Percentiles rank a stretch among this genome's conserved stretches.
Evolutionary conservation across 345 rosid genomes (phyloP).

Genomic region (Brassica juncea): DNA sequence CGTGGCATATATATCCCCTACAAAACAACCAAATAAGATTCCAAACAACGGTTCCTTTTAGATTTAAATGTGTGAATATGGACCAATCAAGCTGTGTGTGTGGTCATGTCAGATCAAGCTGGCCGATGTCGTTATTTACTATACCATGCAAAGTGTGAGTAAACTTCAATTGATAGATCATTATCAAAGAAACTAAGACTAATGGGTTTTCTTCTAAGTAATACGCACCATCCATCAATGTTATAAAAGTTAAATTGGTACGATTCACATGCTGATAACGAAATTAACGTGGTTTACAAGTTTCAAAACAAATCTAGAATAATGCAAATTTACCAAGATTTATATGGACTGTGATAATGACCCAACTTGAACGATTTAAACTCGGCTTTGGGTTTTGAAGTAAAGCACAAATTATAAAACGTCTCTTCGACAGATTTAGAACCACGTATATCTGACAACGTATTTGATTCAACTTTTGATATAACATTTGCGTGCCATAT

Average conservation of each 20-base stretch:
- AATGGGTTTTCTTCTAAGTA: slow-evolving; percentile 7
- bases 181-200: slow-evolving; percentile 16
- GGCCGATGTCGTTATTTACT: slow-evolving; percentile 17
- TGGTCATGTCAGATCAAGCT: slow-evolving; percentile 30
- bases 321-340: slow-evolving; percentile 37
- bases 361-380: slow-evolving; percentile 9
- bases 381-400: background rate
- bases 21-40: background rate
- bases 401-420: slow-evolving; percentile 5
- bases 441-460: background rate
- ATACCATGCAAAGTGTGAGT: slow-evolving; percentile 15
- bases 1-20: background rate
- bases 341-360: slow-evolving; percentile 14
- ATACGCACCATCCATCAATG: background rate
- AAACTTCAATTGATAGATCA: slow-evolving; percentile 23
- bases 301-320: slow-evolving; percentile 3
- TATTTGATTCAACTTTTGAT: slow-evolving; percentile 9
- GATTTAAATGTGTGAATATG: background rate
- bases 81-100: background rate
- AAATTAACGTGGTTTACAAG: slow-evolving; percentile 31
- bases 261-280: slow-evolving; percentile 29
- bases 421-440: slow-evolving; percentile 22
- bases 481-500: slow-evolving; percentile 16
- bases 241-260: slow-evolving; percentile 27
- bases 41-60: background rate